phyloP scores from a whole-genome alignment of 2,329 filamentous ascomycete genomes.

The Ophiosphaerella herpotricha region DNA sequence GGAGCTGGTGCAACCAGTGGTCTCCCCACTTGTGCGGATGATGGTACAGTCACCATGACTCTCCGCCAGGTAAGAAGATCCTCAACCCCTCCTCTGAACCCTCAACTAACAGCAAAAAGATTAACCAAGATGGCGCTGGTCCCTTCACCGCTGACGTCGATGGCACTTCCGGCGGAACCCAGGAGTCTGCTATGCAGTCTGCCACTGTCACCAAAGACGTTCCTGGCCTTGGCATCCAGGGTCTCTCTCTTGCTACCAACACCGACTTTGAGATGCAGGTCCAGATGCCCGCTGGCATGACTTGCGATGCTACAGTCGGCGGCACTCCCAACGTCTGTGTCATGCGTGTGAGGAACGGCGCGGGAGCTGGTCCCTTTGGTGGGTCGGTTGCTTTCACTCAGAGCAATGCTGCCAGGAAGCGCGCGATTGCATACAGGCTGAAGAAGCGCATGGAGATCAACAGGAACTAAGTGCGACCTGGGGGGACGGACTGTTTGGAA shows the following conservation, averaged over 20 bases:
- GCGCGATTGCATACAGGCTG: slow-evolving; percentile 61
- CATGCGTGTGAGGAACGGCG: slow-evolving; percentile 66
- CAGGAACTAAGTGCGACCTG: slow-evolving; percentile 17
- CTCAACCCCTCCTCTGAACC: not conserved
- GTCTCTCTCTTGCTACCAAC: slow-evolving; percentile 61
- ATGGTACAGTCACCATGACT: slow-evolving; percentile 65
- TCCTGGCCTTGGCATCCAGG: slow-evolving; percentile 61
- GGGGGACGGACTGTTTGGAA: not conserved
- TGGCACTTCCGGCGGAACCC: slow-evolving; percentile 66
- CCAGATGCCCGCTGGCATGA: slow-evolving; percentile 70
- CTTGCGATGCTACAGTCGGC: slow-evolving; percentile 64
- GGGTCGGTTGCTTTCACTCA: slow-evolving; percentile 70
- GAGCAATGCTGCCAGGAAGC: slow-evolving; percentile 61
- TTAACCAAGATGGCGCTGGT: slow-evolving; percentile 73
- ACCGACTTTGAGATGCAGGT: slow-evolving; percentile 68
- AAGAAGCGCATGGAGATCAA: slow-evolving; percentile 46
- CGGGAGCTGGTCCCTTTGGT: slow-evolving; percentile 68
- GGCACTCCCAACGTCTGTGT: slow-evolving; percentile 67
- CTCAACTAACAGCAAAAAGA: slow-evolving; percentile 15
- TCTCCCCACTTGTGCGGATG: slow-evolving; percentile 64
- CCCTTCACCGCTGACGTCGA: slow-evolving; percentile 66
- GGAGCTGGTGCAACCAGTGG: slow-evolving; percentile 60
- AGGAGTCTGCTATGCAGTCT: slow-evolving; percentile 62
- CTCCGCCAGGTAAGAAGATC: slow-evolving; percentile 59
- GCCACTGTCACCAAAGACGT: slow-evolving; percentile 66